A percentile compares a stretch with the other conserved stretches of the same genome.
Conservation (phyloP, 2,329 filamentous ascomycete species). For the Diaporthe australafricana region DNA sequence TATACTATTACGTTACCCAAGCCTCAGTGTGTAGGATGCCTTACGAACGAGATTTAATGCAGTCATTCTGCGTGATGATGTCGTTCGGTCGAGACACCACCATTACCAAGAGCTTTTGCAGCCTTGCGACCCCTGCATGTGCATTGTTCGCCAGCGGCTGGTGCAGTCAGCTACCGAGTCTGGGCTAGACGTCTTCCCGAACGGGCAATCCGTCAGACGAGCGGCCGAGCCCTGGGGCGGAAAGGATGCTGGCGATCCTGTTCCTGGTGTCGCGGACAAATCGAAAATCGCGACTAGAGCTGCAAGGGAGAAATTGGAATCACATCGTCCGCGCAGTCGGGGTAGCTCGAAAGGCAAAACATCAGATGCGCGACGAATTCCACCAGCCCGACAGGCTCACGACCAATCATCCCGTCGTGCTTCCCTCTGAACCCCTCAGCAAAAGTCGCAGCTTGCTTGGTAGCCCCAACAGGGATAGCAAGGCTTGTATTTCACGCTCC, state of each 20-base stretch:
- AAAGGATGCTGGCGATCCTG: constrained; percentile 3
- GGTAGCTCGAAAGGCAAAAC: constrained; percentile 23
- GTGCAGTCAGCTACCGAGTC: constrained; percentile 13
- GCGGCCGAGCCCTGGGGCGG: background rate
- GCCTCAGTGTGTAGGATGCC: background rate
- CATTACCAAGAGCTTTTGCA: background rate
- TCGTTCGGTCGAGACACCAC: constrained; percentile 8
- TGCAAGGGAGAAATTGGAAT: constrained; percentile 30
- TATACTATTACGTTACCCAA: constrained; percentile 7
- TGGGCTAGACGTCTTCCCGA: constrained; percentile 6
- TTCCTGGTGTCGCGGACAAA: constrained; percentile 4
- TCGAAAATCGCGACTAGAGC: constrained; percentile 11
- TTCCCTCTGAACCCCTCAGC: constrained; percentile 10
- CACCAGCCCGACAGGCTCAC: constrained; percentile 1
- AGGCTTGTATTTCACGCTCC: background rate
- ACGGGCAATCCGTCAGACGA: constrained; percentile 26
- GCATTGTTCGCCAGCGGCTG: background rate
- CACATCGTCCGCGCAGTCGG: constrained; percentile 12
- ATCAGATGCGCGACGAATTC: constrained; percentile 8
- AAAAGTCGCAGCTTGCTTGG: constrained; percentile 19
- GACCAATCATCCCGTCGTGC: constrained; percentile 24
- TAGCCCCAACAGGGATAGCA: constrained; percentile 5
- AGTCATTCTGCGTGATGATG: constrained; percentile 25
- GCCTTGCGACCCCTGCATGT: constrained; percentile 15
- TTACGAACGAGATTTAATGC: background rate